A percentile compares a stretch with the other conserved stretches of the same genome.
phyloP scores from a whole-genome alignment of 352 stramenopile genomes.

The Pythium inflatum region DNA sequence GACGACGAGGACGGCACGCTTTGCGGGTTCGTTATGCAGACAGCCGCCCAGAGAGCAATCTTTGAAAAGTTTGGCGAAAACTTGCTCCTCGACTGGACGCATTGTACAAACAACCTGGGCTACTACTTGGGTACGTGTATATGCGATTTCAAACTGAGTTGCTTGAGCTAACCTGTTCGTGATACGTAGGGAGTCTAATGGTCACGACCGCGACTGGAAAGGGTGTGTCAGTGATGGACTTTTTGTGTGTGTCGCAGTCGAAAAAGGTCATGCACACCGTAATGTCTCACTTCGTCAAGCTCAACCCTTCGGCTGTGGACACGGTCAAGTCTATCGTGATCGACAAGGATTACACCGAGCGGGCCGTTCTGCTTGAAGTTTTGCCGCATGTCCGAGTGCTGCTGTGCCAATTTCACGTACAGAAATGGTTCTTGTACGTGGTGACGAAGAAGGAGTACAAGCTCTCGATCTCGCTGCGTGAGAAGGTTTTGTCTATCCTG shows the following conservation, averaged over 20 bases:
- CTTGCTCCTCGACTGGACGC: constrained; percentile 32
- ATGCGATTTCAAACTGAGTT: no score
- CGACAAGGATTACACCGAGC: constrained; percentile 42
- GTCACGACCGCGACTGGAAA: constrained; percentile 24
- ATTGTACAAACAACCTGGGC: constrained; percentile 35
- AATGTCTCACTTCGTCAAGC: constrained; percentile 11
- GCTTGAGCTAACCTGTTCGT: no score
- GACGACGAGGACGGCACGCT: constrained; percentile 5
- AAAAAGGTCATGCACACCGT: constrained; percentile 22
- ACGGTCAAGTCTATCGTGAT: constrained; percentile 30
- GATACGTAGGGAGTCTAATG: constrained; percentile 16
- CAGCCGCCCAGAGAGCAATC: constrained; percentile 10
- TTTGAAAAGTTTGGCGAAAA: constrained; percentile 28
- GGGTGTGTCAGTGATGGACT: constrained; percentile 31
- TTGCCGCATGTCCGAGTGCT: constrained; percentile 14
- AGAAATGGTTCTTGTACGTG: constrained; percentile 9
- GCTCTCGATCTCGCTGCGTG: not conserved
- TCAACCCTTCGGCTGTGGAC: not conserved
- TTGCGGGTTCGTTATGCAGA: constrained; percentile 25
- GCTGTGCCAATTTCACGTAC: constrained; percentile 34
- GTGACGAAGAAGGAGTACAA: not conserved
- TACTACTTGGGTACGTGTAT: constrained; percentile 33
- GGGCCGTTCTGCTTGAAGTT: constrained; percentile 3
- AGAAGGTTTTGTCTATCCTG: not conserved
- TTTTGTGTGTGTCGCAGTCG: constrained; percentile 29